Base-by-base conservation (phyloP, 257 asterid genomes). In the Solanum sejunctum region DNA sequence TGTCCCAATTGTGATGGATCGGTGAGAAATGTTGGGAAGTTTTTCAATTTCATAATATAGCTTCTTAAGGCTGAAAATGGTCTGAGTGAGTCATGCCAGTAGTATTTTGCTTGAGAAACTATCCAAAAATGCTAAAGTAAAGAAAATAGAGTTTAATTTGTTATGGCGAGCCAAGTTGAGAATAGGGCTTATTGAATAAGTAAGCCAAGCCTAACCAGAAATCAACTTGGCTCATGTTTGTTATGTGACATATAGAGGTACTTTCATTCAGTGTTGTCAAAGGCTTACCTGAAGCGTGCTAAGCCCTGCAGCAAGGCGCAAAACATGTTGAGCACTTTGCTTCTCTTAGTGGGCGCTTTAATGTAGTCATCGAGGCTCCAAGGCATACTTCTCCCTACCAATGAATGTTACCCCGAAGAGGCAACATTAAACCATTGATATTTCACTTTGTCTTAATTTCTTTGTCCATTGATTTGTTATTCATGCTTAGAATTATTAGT, bases 1-100 rank as follows among this genome's bases (percentile, higher is more conserved):
- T 96, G 98, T 85, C 97, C 98, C 54, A 92, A 54, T 87, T 95
- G 98, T 84, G 95, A 93, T 83, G 98, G 99, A 93, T 85, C 98
- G 75, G 99, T 96, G 89, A 93, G 98, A 81, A 84, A 84, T 71
- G 45, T 78, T 51, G 75, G 64, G 64, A 61, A 86, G 81, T 39
- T 79, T 8, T 78, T 32, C 64, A 52, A 32, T 17, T 52, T 52
- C 49, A 52, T 78, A 78, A 28, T 51, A 52, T 52, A 78, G 83
- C 28, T 51, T 73, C 41, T 73, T 52, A 52, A n/a, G 3, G 49
- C 28, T 78, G 66, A n/a, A 45, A 78, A 78, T 78, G 49, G 54
- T 52, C 28, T 78, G 26, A 52, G 28, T 78, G 26, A 78, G 49
- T 52, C 49, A 78, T 52, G 47, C 49, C 66, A 28, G 28, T 54